phyloP scores from a whole-genome alignment of 1,284 basidiomycete species.

The Amylostereum chailletii region DNA sequence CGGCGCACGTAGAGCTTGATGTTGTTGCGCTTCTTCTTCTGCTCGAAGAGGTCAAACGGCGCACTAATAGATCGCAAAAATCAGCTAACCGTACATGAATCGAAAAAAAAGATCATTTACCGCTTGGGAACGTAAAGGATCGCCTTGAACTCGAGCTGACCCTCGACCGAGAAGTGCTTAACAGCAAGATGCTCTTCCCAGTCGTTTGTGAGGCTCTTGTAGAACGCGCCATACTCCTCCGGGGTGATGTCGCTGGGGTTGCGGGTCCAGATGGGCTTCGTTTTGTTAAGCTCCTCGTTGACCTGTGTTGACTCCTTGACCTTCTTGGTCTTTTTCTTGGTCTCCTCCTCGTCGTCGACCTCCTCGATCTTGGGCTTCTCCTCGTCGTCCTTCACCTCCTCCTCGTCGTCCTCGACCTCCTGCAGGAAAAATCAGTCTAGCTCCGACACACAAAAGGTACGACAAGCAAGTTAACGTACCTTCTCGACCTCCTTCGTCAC shows the following conservation, averaged over 20 bases:
- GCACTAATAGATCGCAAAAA: conserved; percentile 44
- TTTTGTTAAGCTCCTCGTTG: conserved; percentile 99
- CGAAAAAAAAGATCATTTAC: conserved; percentile 31
- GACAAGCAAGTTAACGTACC: conserved; percentile 32
- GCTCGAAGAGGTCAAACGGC: conserved; percentile 99
- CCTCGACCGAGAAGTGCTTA: conserved; percentile 99
- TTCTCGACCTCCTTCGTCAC: conserved; percentile 99
- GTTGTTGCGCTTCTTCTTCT: conserved; percentile 99
- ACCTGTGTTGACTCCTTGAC: conserved; percentile 86
- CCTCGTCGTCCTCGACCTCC: conserved; percentile 84
- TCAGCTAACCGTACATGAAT: not conserved
- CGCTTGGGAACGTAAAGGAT: conserved; percentile 97
- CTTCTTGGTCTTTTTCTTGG: conserved; percentile 98
- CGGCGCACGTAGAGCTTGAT: conserved; percentile 99
- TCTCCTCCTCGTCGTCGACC: conserved; percentile 77
- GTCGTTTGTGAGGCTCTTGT: conserved; percentile 99
- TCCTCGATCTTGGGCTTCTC: conserved; percentile 67
- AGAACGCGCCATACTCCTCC: conserved; percentile 96
- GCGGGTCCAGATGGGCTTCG: conserved; percentile 99
- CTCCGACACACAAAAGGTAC: conserved; percentile 1
- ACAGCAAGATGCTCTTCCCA: conserved; percentile 99
- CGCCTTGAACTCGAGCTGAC: conserved; percentile 99
- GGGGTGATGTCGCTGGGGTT: conserved; percentile 89
- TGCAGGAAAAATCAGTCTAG: conserved; percentile 19
- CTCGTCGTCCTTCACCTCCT: conserved; percentile 63